Evolutionary conservation across 225 moss, liverwort and hornwort species (phyloP).

Genomic region (Pseudisothecium myosuroides): DNA sequence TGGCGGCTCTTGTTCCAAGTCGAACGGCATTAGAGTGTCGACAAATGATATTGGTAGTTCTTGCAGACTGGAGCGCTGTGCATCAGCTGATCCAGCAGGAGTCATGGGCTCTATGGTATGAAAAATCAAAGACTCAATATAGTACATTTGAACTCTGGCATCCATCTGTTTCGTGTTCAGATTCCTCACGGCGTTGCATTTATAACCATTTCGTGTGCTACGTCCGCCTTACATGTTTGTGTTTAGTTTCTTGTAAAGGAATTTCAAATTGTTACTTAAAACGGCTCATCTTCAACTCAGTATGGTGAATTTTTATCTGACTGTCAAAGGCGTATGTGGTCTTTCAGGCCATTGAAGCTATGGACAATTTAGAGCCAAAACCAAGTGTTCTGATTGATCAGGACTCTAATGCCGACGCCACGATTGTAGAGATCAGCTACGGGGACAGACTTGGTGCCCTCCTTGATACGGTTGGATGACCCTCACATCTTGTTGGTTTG

Average conservation of each 20-base stretch:
- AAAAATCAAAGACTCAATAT: background rate
- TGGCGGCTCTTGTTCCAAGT: background rate
- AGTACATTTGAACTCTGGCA: background rate
- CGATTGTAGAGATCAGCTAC: conserved; percentile 73
- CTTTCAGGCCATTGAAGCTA: conserved; percentile 5
- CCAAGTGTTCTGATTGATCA: conserved; percentile 80
- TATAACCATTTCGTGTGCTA: background rate
- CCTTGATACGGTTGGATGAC: conserved; percentile 53
- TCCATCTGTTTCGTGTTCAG: background rate
- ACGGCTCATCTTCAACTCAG: background rate
- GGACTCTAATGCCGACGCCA: conserved; percentile 57
- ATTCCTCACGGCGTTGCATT: background rate
- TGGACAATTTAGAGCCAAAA: conserved; percentile 16
- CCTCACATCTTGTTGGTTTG: background rate
- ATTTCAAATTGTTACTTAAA: background rate
- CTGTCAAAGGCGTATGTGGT: background rate
- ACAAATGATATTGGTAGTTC: background rate
- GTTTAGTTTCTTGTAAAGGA: background rate
- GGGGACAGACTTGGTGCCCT: conserved; percentile 84
- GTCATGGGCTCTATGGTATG: conserved; percentile 7
- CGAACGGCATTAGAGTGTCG: background rate
- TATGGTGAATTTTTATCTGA: background rate
- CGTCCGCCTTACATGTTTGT: background rate
- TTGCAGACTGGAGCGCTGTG: conserved; percentile 6
- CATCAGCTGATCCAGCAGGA: conserved; percentile 9